A percentile compares a stretch with the other conserved stretches of the same genome.
These are phyloP conservation scores for Fraxinus greggii DNA, from an alignment of 305 asterid species.

Conservation along the genomic window DNA sequence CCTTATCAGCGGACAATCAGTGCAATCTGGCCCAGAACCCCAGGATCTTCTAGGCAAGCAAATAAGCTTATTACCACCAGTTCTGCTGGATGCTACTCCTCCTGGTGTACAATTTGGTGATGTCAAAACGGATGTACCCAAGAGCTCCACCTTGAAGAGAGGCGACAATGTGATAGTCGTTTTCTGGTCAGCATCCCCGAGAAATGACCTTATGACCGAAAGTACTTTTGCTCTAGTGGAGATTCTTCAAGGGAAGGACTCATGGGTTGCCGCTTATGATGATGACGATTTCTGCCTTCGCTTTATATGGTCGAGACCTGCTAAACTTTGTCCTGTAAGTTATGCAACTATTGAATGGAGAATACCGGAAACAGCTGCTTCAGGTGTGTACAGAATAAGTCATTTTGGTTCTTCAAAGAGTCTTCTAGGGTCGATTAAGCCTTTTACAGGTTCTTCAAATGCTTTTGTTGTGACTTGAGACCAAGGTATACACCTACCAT, in stretches of 20 bases:
- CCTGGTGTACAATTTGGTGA: constrained; percentile 67
- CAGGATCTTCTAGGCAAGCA: constrained; percentile 78
- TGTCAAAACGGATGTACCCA: constrained; percentile 60
- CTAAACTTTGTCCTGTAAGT: constrained; percentile 68
- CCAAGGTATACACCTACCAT: neutral
- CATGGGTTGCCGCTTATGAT: constrained; percentile 80
- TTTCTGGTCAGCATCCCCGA: constrained; percentile 90
- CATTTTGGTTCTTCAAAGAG: constrained; percentile 92
- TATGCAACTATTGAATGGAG: constrained; percentile 79
- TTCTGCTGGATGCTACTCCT: constrained; percentile 79
- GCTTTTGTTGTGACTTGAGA: constrained; percentile 72
- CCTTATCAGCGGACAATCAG: constrained; percentile 44
- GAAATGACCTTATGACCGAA: constrained; percentile 96
- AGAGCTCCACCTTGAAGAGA: constrained; percentile 61
- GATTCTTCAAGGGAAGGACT: constrained; percentile 54
- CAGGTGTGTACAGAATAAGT: constrained; percentile 80
- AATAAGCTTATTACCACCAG: constrained; percentile 69
- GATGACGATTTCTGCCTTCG: constrained; percentile 91
- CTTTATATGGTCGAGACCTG: constrained; percentile 86
- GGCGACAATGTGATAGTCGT: constrained; percentile 66
- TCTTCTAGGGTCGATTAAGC: constrained; percentile 66
- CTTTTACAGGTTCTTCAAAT: constrained; percentile 86
- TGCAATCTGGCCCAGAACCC: constrained; percentile 74
- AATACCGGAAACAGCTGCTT: constrained; percentile 61
- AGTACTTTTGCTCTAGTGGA: constrained; percentile 96